Base-by-base conservation (phyloP, 1,284 basidiomycete species). In the Tylopilus orsonianus region DNA sequence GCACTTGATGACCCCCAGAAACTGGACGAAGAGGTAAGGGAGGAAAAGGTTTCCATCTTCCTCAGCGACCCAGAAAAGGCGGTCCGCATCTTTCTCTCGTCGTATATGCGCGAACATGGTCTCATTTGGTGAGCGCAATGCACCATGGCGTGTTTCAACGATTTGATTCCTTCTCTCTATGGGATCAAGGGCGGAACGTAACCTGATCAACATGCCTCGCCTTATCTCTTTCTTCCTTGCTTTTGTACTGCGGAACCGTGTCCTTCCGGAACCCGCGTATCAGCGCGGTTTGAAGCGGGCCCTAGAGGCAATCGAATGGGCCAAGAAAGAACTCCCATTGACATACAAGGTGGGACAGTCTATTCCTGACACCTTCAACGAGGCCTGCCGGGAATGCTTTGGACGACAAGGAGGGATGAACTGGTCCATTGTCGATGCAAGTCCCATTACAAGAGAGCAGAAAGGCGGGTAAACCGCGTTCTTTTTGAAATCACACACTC, bases 51-150 rank as follows among this genome's bases (percentile, higher is more conserved):
- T 52, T 59, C 73, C 1, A 58, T 61, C 2, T 89, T 89, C 65
- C 65, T 87, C 38, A 63, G 73, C 50, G 73, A 86, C 46, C 82
- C 85, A 0, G 81, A 80, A 55, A 57, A 57, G 2, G 61, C 67
- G 16, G 64, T 80, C 24, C 75, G 73, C 46, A 69, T 85, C 8
- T 88, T 86, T 62, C 71, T 90, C 44, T 85, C 83, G 0, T 81
- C 80, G 4, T 79, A 80, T 54, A 81, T 80, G 69, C 73, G 77
- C 20, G 74, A 81, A 44, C 75, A 80, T 44, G 85, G 85, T 8
- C 69, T 87, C 40, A 71, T 81, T 41, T 87, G 78, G 84, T 85
- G 56, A 29, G 72, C 60, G 2, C 5, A 14, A 35, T 51, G 24
- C 20, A 41, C 24, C 5, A 16, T 8, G 30, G 18, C 23, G 14